Evolutionary conservation across 2,329 filamentous ascomycete genomes (phyloP), one percentile per base, ranked within the genome.

Genomic region (Esteya vermicola): DNA sequence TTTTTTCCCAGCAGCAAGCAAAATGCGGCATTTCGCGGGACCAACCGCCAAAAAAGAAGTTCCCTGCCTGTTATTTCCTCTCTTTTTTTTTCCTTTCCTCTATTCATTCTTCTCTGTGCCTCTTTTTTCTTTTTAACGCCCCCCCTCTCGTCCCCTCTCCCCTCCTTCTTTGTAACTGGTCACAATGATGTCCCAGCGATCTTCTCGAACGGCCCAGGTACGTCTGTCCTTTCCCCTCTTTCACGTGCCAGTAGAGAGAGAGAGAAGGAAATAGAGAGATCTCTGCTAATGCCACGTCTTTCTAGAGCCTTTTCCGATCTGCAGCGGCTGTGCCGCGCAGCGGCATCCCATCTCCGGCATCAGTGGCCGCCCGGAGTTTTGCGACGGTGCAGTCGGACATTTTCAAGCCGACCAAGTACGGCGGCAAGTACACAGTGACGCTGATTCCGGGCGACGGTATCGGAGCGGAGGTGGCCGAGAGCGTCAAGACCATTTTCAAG

Each of bases 401-500:
- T 66, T 95, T 96, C 77, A 94, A 95, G 76, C 88, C 88, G 54
- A 86, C 89, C 69, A 91, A 96, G 75, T 96, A 88, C 64, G 91
- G 91, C 62, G 85, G 89, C 69, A 98, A 96, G 72, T 98, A 96
- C 75, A 98, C 91, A 28, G 89, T 95, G 54, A 95, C 89, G 49
- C 74, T 98, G 57, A 96, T 98, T 61, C 91, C 91, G 63, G 91
- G 89, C 76, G 91, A 98, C 57, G 91, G 91, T 71, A 94, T 98
- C 61, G 91, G 91, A 63, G 85, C 85, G 63, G 91, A 98, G 69
- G 88, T 96, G 47, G 86, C 89, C 55, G 88, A 96, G 68, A 91
- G 85, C 48, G 89, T 98, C 63, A 94, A 95, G 80, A 93, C 89
- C 52, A 82, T 98, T 64, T 96, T 96, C 81, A 96, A 95, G 78